A percentile compares a stretch with the other conserved stretches of the same genome.
These are phyloP conservation scores for Saitozyma sp. DNA, from an alignment of 768 basidiomycete species.

Conservation along the genomic window DNA sequence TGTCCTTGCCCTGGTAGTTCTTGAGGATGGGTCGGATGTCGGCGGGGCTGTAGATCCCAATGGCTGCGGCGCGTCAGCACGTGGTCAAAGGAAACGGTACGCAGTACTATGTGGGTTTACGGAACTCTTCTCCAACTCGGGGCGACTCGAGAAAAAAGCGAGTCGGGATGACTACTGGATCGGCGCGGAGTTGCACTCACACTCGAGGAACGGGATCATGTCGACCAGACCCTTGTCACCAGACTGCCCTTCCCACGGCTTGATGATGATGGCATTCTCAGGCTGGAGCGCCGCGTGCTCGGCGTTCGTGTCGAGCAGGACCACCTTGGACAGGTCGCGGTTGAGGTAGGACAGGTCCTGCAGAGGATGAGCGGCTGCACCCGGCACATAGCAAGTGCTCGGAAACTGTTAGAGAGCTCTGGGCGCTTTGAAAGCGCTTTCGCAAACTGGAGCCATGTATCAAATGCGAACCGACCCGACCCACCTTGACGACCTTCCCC, in stretches of 20 bases:
- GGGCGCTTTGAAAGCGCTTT: too few relatives aligned
- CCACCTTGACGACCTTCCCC: constrained; percentile 80
- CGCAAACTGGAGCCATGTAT: background rate
- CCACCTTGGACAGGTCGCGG: constrained; percentile 84
- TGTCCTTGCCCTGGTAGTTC: constrained; percentile 82
- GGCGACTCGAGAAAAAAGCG: too few relatives aligned
- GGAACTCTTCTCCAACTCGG: background rate
- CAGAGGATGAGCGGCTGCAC: constrained; percentile 4
- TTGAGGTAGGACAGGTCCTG: constrained; percentile 92
- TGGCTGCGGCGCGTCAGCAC: constrained; percentile 59
- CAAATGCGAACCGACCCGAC: constrained; percentile 3
- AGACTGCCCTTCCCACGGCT: constrained; percentile 80
- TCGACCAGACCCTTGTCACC: constrained; percentile 74
- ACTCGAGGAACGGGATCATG: constrained; percentile 98
- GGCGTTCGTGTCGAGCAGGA: constrained; percentile 78
- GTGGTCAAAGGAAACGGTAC: too few relatives aligned
- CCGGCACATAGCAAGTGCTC: too few relatives aligned
- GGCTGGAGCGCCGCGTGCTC: constrained; percentile 78
- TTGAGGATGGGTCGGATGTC: constrained; percentile 87
- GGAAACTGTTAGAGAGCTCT: too few relatives aligned
- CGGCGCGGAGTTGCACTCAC: too few relatives aligned
- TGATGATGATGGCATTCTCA: constrained; percentile 80
- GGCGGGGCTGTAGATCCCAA: constrained; percentile 81
- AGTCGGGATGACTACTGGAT: too few relatives aligned
- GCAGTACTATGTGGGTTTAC: too few relatives aligned